Conservation (phyloP, 345 rosid species). For the Citrus australasica region DNA sequence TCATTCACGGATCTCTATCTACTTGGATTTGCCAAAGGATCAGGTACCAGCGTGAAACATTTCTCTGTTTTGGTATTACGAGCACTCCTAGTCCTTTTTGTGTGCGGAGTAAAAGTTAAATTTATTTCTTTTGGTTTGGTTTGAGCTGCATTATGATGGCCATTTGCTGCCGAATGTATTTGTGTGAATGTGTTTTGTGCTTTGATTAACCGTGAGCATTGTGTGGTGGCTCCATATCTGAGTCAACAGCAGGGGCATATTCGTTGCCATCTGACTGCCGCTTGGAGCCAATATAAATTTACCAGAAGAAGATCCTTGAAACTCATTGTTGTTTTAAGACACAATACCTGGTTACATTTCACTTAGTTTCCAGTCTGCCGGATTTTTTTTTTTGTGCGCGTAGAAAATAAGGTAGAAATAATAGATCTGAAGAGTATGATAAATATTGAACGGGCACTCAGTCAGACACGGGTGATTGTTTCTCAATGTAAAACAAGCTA, state of each 20-base stretch:
- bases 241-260: conserved; percentile 41
- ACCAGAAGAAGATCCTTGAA: conserved; percentile 26
- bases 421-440: not conserved
- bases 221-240: conserved; percentile 32
- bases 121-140: too few relatives aligned
- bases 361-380: not conserved
- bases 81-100: not conserved
- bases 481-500: conserved; percentile 12
- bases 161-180: not conserved
- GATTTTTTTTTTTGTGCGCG: not conserved
- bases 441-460: conserved; percentile 14
- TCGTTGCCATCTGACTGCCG: conserved; percentile 41
- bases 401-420: not conserved
- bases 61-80: not conserved
- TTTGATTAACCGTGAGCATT: not conserved
- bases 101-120: too few relatives aligned
- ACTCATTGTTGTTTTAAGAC: conserved; percentile 24
- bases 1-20: not conserved
- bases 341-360: conserved; percentile 19
- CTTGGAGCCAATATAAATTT: conserved; percentile 34
- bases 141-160: too few relatives aligned
- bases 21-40: not conserved
- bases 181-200: not conserved
- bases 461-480: conserved; percentile 39
- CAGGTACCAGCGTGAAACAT: not conserved